Base-by-base conservation (phyloP, 164 flowering plant species). In the Cinnamomum micranthum region DNA sequence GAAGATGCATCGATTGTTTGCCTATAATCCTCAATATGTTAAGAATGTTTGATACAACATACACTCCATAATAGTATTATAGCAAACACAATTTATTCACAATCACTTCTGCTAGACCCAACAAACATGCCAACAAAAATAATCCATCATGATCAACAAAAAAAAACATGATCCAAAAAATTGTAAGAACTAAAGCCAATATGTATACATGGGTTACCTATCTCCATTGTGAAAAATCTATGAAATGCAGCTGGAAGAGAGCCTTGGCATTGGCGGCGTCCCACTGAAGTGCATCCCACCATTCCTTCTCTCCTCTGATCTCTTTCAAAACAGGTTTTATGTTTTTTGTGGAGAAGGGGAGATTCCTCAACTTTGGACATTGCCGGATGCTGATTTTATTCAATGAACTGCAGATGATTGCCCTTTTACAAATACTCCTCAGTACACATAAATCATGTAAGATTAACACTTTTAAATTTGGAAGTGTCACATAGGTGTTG, bases 281-380 rank as follows among this genome's bases (percentile, higher is more conserved):
- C 71, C 71, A 69, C 27, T 41, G 24, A 3, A 67, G 47, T 1
- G 41, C 69, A 15, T 67, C 69, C 69, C 69, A 67, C 69, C 69
- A 67, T 67, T 69, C 25, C 35, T n/a, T 69, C 19, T 47, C 35
- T 69, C 71, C 71, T 35, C 20, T 47, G 24, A 69, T 69, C 25
- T 35, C 14, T 35, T 69, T 47, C 15, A 69, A 52, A 47, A 5
- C 12, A 17, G 5, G 55, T 22, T 23, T 50, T 13, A 69, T 11
- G 12, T 41, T 41, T 3, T 22, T 27, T 6, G 17, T 28, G 23
- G 51, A 35, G 23, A 69, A 20, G 6, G 51, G 51, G 14, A 35
- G 55, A 51, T 69, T 69, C 71, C 35, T 69, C 71, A 69, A 6
- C 71, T n/a, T n/a, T 13, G 24, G 52, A 69, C 71, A 69, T 7